These are phyloP conservation scores for Mortierella sp. DNA, from an alignment of 371 early-diverging fungal species.

Conservation along the genomic window DNA sequence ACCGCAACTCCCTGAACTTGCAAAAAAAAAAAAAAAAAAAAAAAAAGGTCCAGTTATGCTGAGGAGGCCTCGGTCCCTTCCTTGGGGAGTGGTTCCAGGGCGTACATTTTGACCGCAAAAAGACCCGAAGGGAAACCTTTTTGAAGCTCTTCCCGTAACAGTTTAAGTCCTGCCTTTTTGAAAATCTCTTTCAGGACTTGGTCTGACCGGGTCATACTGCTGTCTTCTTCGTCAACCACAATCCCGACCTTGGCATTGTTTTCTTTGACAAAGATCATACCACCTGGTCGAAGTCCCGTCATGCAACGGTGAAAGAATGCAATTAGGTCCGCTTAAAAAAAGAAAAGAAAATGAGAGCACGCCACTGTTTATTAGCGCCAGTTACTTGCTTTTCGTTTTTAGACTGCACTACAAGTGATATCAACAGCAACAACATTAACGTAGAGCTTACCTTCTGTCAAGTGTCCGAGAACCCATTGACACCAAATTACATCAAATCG, in stretches of 20 bases:
- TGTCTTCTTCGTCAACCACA: slow-evolving; percentile 84
- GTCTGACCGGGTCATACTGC: slow-evolving; percentile 87
- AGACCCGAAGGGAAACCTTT: slow-evolving; percentile 83
- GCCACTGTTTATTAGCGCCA: not conserved
- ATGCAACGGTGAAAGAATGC: slow-evolving; percentile 85
- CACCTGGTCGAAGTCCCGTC: slow-evolving; percentile 75
- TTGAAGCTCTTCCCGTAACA: slow-evolving; percentile 81
- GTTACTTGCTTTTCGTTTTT: no score
- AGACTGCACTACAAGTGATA: no score
- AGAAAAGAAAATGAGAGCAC: not conserved
- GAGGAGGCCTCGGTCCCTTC: not conserved
- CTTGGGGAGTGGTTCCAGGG: slow-evolving; percentile 27
- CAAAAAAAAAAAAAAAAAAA: not conserved
- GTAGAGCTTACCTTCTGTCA: slow-evolving; percentile 72
- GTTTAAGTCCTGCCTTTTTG: slow-evolving; percentile 70
- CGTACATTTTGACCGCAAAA: slow-evolving; percentile 90
- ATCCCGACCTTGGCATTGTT: slow-evolving; percentile 77
- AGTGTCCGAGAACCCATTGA: slow-evolving; percentile 94
- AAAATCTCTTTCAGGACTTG: slow-evolving; percentile 76
- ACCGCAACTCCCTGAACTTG: not conserved
- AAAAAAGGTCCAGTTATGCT: not conserved
- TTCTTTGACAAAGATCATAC: slow-evolving; percentile 92
- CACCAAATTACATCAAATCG: slow-evolving; percentile 95
- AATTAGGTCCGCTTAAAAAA: slow-evolving; percentile 77
- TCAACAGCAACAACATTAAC: not conserved